Evolutionary conservation across 306 rosid species (phyloP).

Genomic region (Lathyrus tuberosus): DNA sequence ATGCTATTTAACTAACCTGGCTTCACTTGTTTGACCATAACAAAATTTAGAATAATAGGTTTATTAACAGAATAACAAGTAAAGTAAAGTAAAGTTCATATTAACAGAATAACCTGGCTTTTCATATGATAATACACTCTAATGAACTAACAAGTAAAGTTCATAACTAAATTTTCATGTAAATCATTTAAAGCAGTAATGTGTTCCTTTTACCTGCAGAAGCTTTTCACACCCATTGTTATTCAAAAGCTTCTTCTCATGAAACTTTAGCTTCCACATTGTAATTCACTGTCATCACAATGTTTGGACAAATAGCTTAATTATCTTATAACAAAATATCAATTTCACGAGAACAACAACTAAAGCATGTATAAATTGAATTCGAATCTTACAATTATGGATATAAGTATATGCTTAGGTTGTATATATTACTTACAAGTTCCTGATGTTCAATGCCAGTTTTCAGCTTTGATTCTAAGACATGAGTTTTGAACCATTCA

Average conservation of each 20-base stretch:
- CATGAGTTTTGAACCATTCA: too few relatives aligned
- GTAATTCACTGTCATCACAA: conserved; percentile 40
- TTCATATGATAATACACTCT: background rate
- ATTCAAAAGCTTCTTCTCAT: conserved; percentile 81
- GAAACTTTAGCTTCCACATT: conserved; percentile 84
- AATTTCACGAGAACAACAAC: too few relatives aligned
- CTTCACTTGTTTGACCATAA: background rate
- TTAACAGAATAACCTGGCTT: too few relatives aligned
- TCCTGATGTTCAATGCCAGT: too few relatives aligned
- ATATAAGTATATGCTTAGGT: too few relatives aligned
- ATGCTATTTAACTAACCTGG: background rate
- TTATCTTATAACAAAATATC: too few relatives aligned
- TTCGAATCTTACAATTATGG: too few relatives aligned
- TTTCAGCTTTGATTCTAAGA: too few relatives aligned
- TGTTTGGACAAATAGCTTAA: background rate
- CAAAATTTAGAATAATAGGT: background rate
- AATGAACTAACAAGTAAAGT: conserved; percentile 8
- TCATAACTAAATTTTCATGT: conserved; percentile 4
- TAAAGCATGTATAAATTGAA: too few relatives aligned
- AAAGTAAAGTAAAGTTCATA: too few relatives aligned
- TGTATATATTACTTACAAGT: too few relatives aligned
- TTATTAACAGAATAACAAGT: background rate
- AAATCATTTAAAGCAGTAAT: conserved; percentile 15
- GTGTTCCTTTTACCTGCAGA: conserved; percentile 69
- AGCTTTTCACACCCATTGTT: conserved; percentile 85